A percentile compares a stretch with the other conserved stretches of the same genome.
Conservation (phyloP, 257 asterid species). For the Plectranthus barbatus region DNA sequence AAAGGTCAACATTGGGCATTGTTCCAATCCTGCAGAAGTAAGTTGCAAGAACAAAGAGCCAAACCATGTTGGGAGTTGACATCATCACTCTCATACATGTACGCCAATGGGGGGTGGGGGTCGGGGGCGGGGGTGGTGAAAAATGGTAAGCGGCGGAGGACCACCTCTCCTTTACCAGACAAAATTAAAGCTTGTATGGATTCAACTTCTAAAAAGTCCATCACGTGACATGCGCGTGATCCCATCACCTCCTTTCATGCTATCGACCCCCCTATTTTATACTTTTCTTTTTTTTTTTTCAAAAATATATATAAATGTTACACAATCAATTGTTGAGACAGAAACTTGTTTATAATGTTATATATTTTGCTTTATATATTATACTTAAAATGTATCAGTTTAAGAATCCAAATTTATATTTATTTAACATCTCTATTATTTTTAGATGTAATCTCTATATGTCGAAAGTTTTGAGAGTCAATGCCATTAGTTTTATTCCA, state of each 20-base stretch:
- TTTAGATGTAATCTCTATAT: too few relatives aligned
- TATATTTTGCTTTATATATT: too few relatives aligned
- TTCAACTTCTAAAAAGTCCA: constrained; percentile 27
- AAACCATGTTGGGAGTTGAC: neutral
- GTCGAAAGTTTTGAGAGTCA: too few relatives aligned
- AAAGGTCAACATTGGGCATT: neutral
- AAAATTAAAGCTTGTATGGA: constrained; percentile 32
- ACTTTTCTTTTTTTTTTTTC: too few relatives aligned
- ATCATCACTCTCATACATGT: neutral
- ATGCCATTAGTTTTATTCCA: neutral
- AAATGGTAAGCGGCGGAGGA: constrained; percentile 37
- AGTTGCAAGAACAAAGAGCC: neutral
- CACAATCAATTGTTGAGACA: neutral
- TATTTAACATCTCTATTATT: too few relatives aligned
- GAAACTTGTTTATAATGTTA: neutral
- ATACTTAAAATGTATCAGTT: too few relatives aligned
- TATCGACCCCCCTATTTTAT: neutral
- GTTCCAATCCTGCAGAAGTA: neutral
- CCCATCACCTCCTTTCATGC: constrained; percentile 9
- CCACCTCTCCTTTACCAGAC: constrained; percentile 40
- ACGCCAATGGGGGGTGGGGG: neutral
- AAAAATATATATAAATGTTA: neutral
- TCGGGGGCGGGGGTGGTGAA: neutral
- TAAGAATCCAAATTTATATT: too few relatives aligned
- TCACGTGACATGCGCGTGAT: constrained; percentile 66